Evolutionary conservation across 164 flowering plant genomes (phyloP).

Genomic region (Tetracentron sinense): DNA sequence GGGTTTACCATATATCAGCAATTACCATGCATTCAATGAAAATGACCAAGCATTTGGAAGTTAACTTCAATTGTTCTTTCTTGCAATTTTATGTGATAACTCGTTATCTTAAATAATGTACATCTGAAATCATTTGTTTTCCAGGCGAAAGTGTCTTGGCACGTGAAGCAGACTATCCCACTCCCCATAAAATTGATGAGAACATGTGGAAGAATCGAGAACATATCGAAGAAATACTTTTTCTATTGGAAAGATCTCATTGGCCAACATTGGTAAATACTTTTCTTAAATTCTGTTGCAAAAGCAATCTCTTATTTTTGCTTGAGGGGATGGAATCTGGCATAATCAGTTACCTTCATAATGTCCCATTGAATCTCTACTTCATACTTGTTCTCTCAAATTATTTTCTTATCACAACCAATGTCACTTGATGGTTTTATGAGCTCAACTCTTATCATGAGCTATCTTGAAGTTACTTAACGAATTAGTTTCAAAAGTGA

Average conservation of each 20-base stretch:
- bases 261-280: conserved; percentile 60
- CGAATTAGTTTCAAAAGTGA: not conserved
- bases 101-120: not conserved
- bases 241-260: conserved; percentile 55
- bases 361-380: not conserved
- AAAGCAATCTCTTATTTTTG: not conserved
- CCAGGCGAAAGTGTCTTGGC: conserved; percentile 48
- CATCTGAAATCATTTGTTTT: conserved; percentile 7
- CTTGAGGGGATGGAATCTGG: not conserved
- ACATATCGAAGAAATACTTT: conserved; percentile 79
- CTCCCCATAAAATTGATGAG: conserved; percentile 91
- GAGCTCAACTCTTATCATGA: not conserved
- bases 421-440: not conserved
- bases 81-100: not conserved
- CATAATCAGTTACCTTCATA: not conserved
- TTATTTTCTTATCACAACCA: not conserved
- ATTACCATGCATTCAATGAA: not conserved
- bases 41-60: not conserved
- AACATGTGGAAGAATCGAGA: conserved; percentile 99
- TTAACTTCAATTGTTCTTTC: not conserved
- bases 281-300: not conserved
- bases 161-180: conserved; percentile 47
- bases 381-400: not conserved
- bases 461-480: conserved; percentile 2
- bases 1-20: not conserved